These are phyloP conservation scores for Crithidia brevicula DNA, from an alignment of 208 protist species.

Conservation along the genomic window DNA sequence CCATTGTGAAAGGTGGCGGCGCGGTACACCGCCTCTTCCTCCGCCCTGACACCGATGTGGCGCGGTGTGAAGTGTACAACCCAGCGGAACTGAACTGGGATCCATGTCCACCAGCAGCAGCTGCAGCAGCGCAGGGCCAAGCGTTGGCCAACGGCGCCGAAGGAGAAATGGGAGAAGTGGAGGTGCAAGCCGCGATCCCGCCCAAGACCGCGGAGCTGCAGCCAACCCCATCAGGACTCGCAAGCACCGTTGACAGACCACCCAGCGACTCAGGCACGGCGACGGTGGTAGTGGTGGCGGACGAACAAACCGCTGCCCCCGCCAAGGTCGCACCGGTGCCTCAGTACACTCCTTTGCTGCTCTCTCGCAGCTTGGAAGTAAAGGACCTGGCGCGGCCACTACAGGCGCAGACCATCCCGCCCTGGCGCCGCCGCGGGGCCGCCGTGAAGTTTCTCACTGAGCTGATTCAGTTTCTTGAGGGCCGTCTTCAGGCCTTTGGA, in stretches of 20 bases:
- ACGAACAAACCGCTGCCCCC: no score
- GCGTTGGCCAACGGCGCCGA: background rate
- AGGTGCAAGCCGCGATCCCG: conserved; percentile 4
- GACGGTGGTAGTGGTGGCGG: background rate
- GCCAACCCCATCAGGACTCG: background rate
- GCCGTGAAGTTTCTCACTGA: conserved; percentile 37
- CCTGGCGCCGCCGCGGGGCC: conserved; percentile 57
- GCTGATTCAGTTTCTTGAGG: conserved; percentile 33
- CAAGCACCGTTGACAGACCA: background rate
- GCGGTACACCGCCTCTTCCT: background rate
- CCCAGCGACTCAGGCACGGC: no score
- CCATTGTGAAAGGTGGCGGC: background rate
- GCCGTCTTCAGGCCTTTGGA: conserved; percentile 38
- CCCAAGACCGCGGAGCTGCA: background rate
- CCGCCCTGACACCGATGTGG: background rate
- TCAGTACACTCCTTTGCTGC: conserved; percentile 8
- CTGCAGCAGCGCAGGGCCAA: background rate
- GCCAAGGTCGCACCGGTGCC: no score
- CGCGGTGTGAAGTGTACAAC: conserved; percentile 24
- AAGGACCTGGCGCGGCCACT: conserved; percentile 36
- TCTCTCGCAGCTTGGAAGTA: conserved; percentile 21
- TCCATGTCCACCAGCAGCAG: background rate
- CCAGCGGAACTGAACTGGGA: conserved; percentile 12
- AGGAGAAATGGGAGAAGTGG: background rate
- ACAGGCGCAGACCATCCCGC: conserved; percentile 45